Percentiles rank a stretch among this genome's conserved stretches.
Evolutionary conservation across 805 yeast genomes (phyloP).

Genomic region (Naumovozyma castellii): DNA sequence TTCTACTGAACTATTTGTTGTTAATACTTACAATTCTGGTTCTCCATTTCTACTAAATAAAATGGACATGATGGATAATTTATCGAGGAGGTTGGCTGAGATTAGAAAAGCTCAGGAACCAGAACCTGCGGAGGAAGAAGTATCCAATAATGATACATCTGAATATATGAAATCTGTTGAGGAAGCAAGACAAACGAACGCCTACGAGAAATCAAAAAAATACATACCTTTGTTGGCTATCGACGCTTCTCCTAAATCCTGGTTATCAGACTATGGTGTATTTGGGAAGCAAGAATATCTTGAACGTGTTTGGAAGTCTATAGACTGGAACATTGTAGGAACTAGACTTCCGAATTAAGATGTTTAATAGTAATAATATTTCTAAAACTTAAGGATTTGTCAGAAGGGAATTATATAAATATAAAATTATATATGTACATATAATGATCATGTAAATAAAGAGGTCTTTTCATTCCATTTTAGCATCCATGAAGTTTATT

Average conservation of each 20-base stretch:
- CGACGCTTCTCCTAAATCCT: constrained; percentile 64
- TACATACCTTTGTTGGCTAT: constrained; percentile 57
- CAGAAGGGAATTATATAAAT: not conserved
- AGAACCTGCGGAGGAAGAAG: constrained; percentile 4
- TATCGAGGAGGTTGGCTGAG: constrained; percentile 9
- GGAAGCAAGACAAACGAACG: constrained; percentile 31
- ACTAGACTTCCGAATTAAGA: constrained; percentile 31
- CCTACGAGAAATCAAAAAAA: constrained; percentile 13
- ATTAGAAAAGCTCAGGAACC: constrained; percentile 7
- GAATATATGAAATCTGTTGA: constrained; percentile 23
- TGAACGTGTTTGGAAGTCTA: constrained; percentile 56
- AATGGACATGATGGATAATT: constrained; percentile 16
- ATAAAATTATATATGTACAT: not conserved
- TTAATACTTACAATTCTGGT: constrained; percentile 87
- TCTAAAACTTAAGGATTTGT: no score
- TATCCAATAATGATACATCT: not conserved
- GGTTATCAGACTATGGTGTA: constrained; percentile 67
- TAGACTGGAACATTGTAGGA: constrained; percentile 63
- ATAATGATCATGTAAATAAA: not conserved
- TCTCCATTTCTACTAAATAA: constrained; percentile 60
- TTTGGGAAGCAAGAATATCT: constrained; percentile 60
- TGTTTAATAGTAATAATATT: not conserved
- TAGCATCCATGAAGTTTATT: not conserved
- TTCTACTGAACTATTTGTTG: constrained; percentile 41
- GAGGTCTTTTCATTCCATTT: not conserved